Base-by-base conservation (phyloP, 2,329 filamentous ascomycete genomes). In the Magnaporthiopsis poae region DNA sequence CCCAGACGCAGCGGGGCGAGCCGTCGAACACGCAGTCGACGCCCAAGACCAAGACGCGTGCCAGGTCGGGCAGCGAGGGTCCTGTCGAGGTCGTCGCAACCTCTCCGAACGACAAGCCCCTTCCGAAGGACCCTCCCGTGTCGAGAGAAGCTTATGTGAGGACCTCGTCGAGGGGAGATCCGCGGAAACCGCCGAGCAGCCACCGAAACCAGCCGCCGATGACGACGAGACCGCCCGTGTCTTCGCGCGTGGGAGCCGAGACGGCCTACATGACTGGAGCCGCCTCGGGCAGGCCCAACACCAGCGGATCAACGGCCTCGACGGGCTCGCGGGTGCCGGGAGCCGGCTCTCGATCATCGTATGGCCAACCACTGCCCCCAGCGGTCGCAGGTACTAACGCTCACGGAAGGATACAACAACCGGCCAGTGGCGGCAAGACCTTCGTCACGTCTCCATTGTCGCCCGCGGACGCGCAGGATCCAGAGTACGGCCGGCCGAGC, bases 361-460 rank as follows among this genome's bases (percentile, higher is more conserved):
- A 98, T 76, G 91, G 91, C 70, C 91, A 96, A 77, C 95, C 94
- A 63, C 88, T 88, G 62, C 91, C 92, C 66, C 93, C 95, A 36
- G 87, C 92, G 63, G 88, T 97, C 68, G 92, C 92, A 63, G 89
- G 90, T 71, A 95, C 92, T 65, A 96, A 95, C 76, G 92, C 86
- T 4, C 90, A 96, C 75, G 94, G 92, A 69, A 90, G 90, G 69
- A 92, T 98, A 72, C 90, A 95, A 70, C 94, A 96, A 75, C 90
- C 90, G 13, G 70, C 86, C 84, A 75, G 79, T 70, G 68, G 68
- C 65, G 80, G 83, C 69, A 70, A 88, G 73, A 86, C 86, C 70
- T 91, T 92, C 74, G 85, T 86, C 64, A 92, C 94, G 39, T 90
- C 89, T 65, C 84, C 88, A 18, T 84, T 89, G 63, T 79, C 85